Base-by-base conservation (phyloP, 176 grass and related monocot genomes). In the Olyra latifolia region DNA sequence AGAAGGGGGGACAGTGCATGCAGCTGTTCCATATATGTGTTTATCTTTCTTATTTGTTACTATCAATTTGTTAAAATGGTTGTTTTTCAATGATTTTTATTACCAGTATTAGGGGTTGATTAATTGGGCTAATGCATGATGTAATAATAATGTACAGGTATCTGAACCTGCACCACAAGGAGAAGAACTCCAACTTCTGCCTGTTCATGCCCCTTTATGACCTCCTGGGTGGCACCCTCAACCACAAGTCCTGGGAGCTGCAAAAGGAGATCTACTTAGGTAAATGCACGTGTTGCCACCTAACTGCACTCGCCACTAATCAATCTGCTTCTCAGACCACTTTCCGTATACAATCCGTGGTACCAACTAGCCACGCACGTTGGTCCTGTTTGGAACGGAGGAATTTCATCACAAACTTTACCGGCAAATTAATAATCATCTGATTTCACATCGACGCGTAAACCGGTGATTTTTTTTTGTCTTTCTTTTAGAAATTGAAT, bases 131-230 rank as follows among this genome's bases (percentile, higher is more conserved):
- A 20, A 80, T 8, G 22, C 62, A 17, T 28, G 1, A 1, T 15
- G 1, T 32, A 5, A 23, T 32, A 5, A 23, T 58, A 17, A n/a
- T 70, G 24, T 64, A 74, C 76, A 97, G 94, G 67, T 95, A 98
- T 62, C 69, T 93, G 27, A 95, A 80, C 88, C 72, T 98, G 68
- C 95, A 98, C 75, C 92, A 95, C 81, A 90, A 42, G 13, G 86
- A 93, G 54, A 85, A 75, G 73, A 54, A 87, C 59, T 83, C 38
- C 56, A 98, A 98, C 60, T 93, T 89, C 69, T 98, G 95, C 86
- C 78, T 98, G 58, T 98, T 98, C 87, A 98, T 98, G 95, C 95
- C 92, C 16, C 53, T 91, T 4, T 94, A 78, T 32, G 92, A 94
- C 73, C 43, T 81, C 4, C 52, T 94, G 24, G 78, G 88, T 28